A percentile compares a stretch with the other conserved stretches of the same genome.
These are phyloP conservation scores for Echeveria elegans DNA, from an alignment of 164 flowering plant species.

Conservation along the genomic window DNA sequence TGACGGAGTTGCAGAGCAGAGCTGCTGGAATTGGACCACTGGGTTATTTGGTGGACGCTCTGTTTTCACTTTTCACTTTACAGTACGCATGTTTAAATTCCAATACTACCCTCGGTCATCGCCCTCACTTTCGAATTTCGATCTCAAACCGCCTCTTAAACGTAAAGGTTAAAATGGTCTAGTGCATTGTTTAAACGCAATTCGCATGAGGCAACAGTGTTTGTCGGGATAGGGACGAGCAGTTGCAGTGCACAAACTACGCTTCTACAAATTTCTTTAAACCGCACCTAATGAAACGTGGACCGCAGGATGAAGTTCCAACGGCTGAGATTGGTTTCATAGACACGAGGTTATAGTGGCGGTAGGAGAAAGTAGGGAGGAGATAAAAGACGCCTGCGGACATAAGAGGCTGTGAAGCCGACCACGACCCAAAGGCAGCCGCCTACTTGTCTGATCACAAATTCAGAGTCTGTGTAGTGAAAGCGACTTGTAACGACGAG, in stretches of 20 bases:
- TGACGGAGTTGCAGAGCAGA: background rate
- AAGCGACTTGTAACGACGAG: slow-evolving; percentile 4
- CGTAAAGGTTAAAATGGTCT: background rate
- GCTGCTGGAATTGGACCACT: background rate
- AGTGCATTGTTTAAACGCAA: background rate
- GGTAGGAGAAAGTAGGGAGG: background rate
- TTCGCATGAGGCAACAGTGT: background rate
- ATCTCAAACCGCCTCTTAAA: too few species aligned
- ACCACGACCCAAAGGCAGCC: slow-evolving; percentile 6
- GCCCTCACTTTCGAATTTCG: too few species aligned
- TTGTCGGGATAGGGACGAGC: slow-evolving; percentile 5
- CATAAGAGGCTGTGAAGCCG: background rate
- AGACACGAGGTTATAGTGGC: background rate
- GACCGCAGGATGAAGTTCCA: background rate
- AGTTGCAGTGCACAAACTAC: background rate
- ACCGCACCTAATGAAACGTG: background rate
- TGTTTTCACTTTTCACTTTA: background rate
- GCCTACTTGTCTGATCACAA: slow-evolving; percentile 6
- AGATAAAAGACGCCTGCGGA: slow-evolving; percentile 8
- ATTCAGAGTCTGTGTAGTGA: background rate
- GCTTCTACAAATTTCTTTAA: too few species aligned
- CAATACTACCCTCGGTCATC: background rate
- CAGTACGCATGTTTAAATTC: background rate
- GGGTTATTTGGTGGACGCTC: background rate
- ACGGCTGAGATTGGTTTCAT: background rate